Conservation (phyloP, 192 early-diverging fungal genomes). For the Allomyces javanicus region DNA sequence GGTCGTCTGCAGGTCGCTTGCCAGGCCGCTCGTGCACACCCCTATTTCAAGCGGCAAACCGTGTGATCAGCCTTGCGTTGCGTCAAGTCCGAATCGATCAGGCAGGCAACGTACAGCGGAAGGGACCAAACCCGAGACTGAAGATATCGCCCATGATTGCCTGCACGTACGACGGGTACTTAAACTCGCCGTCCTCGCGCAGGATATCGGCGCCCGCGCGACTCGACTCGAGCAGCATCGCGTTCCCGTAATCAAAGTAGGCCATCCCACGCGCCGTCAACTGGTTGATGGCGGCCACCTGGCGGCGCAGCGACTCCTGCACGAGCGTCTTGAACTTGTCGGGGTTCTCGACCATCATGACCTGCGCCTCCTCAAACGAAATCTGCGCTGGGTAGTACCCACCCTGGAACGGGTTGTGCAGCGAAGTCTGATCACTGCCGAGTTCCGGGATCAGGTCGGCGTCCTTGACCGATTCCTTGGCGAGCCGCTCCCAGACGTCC, state of each 20-base stretch:
- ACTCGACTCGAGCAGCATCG: slow-evolving; percentile 5
- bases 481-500: slow-evolving; percentile 10
- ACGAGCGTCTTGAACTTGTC: slow-evolving; percentile 7
- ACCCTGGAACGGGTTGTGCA: slow-evolving; percentile 11
- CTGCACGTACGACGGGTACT: slow-evolving; percentile 11
- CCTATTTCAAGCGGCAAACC: not conserved
- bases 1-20: slow-evolving; percentile 5
- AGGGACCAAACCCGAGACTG: slow-evolving; percentile 9
- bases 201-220: slow-evolving; percentile 9
- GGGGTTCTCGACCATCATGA: slow-evolving; percentile 7
- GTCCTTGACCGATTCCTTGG: slow-evolving; percentile 4
- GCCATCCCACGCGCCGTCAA: slow-evolving; percentile 7
- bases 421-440: slow-evolving; percentile 9
- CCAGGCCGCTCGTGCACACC: slow-evolving; percentile 8
- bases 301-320: slow-evolving; percentile 6
- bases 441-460: slow-evolving; percentile 3
- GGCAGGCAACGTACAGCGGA: slow-evolving; percentile 4
- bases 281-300: slow-evolving; percentile 4
- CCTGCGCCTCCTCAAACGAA: slow-evolving; percentile 5
- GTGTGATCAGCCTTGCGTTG: not conserved
- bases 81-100: not conserved
- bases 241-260: not conserved
- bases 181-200: slow-evolving; percentile 5
- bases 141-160: slow-evolving; percentile 12
- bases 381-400: slow-evolving; percentile 9